phyloP scores from a whole-genome alignment of 805 yeast genomes.

The Yueomyces sp. region DNA sequence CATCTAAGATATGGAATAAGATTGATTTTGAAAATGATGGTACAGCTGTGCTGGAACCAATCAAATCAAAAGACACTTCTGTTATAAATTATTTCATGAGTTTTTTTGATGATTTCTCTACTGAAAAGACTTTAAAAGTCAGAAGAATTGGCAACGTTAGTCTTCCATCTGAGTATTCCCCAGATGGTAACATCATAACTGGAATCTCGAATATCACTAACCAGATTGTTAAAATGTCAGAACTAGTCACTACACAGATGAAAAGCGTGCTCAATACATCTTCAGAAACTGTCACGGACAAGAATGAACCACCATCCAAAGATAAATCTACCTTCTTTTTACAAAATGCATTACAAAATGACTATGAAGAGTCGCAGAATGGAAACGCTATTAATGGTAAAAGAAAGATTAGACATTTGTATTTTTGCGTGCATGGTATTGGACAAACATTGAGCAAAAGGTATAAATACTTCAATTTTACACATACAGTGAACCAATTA shows the following conservation, averaged over 20 bases:
- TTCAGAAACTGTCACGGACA: not conserved
- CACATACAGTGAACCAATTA: constrained; percentile 65
- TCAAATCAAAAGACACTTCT: not conserved
- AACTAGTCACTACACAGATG: not conserved
- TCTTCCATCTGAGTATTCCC: not conserved
- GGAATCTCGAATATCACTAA: not conserved
- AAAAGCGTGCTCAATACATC: not conserved
- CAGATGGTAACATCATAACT: not conserved
- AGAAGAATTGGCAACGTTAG: not conserved
- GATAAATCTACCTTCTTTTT: constrained; percentile 19
- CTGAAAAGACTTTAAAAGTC: not conserved
- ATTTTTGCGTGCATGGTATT: constrained; percentile 88
- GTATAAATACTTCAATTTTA: constrained; percentile 73
- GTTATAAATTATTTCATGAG: not conserved
- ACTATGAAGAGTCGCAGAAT: constrained; percentile 32
- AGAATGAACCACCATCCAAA: not conserved
- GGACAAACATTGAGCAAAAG: constrained; percentile 78
- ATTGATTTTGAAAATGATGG: not conserved
- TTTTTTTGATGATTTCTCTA: not conserved
- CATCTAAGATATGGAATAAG: not conserved
- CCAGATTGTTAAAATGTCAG: constrained; percentile 1
- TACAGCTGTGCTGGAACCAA: not conserved
- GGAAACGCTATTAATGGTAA: constrained; percentile 20
- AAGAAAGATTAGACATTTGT: constrained; percentile 39
- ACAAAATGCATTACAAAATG: constrained; percentile 37